phyloP scores from a whole-genome alignment of 495 filamentous ascomycete species.

The Trichocladium uniseriatum region DNA sequence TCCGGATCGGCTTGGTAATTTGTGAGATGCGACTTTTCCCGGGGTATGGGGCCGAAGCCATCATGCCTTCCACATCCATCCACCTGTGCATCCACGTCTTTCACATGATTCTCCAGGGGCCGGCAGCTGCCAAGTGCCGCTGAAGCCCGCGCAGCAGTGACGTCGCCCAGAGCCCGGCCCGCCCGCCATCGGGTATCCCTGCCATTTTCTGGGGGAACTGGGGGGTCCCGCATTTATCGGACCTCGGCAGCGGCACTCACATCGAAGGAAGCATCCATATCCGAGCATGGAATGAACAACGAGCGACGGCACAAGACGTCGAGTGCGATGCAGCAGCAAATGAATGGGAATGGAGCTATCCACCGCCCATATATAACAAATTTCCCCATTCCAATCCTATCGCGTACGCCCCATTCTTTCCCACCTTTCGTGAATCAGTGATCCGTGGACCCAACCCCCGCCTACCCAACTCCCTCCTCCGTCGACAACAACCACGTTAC shows the following conservation, averaged over 20 bases:
- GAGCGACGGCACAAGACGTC: not conserved
- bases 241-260: slow-evolving; percentile 20
- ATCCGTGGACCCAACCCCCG: too few species aligned
- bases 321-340: not conserved
- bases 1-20: too few species aligned
- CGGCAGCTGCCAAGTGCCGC: slow-evolving; percentile 1
- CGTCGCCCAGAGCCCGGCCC: slow-evolving; percentile 7
- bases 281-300: not conserved
- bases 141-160: slow-evolving; percentile 10
- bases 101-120: not conserved
- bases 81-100: too few species aligned
- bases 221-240: slow-evolving; percentile 18
- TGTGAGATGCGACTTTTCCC: too few species aligned
- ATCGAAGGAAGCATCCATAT: not conserved
- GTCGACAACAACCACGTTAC: not conserved
- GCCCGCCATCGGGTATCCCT: not conserved
- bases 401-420: not conserved
- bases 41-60: too few species aligned
- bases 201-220: not conserved
- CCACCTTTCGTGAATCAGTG: too few species aligned
- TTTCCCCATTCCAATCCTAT: not conserved
- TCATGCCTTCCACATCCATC: too few species aligned
- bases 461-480: not conserved
- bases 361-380: not conserved
- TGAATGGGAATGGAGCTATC: not conserved